Conservation (phyloP, 148 eudicot species). For the Rhododendron williamsianum region DNA sequence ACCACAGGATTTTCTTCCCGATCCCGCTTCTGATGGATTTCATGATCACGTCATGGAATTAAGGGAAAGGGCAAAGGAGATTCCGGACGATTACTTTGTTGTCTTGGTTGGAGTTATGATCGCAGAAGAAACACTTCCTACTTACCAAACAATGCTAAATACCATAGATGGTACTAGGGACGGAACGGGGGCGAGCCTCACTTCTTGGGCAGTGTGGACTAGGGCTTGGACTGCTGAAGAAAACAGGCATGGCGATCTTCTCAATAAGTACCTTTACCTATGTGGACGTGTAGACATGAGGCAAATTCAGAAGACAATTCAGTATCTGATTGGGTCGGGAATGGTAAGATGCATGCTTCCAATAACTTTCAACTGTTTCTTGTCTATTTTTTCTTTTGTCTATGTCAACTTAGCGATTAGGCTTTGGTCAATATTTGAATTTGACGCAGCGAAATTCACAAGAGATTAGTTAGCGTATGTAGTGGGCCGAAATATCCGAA, state of each 20-base stretch:
- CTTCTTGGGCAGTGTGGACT: conserved; percentile 24
- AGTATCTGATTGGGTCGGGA: conserved; percentile 27
- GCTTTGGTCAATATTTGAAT: neutral
- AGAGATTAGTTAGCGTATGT: no score
- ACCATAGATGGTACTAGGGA: conserved; percentile 23
- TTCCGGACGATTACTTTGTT: conserved; percentile 24
- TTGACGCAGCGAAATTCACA: no score
- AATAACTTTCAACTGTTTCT: neutral
- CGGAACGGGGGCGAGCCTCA: conserved; percentile 20
- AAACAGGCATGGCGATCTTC: conserved; percentile 25
- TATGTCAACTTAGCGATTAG: neutral
- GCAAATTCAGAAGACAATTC: conserved; percentile 29
- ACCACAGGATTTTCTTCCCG: conserved; percentile 22
- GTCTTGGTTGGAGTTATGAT: conserved; percentile 27
- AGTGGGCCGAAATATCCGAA: no score
- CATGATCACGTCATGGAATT: conserved; percentile 20
- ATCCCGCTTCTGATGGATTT: conserved; percentile 22
- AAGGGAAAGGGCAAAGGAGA: conserved; percentile 24
- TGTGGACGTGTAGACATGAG: conserved; percentile 26
- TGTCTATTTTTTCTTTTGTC: neutral
- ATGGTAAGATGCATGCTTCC: conserved; percentile 16
- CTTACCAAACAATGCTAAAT: conserved; percentile 26
- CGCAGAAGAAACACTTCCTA: conserved; percentile 27
- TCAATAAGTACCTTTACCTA: conserved; percentile 25
- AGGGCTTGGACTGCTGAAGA: conserved; percentile 32